phyloP scores from a whole-genome alignment of 2,329 filamentous ascomycete genomes.

The Fusarium succisae region DNA sequence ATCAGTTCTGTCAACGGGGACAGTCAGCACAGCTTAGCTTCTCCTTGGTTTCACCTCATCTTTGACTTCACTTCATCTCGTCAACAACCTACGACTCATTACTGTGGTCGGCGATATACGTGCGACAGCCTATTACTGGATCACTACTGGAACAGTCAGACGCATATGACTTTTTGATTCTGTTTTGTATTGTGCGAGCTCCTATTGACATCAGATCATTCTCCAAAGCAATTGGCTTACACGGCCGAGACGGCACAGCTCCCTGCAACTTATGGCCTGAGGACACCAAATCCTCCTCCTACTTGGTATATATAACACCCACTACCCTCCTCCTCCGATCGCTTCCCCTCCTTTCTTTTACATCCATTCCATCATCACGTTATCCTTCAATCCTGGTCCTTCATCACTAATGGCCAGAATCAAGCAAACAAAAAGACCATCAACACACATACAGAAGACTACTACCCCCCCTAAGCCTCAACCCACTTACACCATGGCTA shows the following conservation, averaged over 20 bases:
- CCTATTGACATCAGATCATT: background rate
- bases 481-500: slow-evolving; percentile 34
- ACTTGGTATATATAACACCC: slow-evolving; percentile 24
- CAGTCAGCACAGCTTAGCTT: background rate
- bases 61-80: background rate
- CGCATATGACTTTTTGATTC: fast-evolving
- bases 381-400: background rate
- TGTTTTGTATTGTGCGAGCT: fast-evolving
- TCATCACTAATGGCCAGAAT: background rate
- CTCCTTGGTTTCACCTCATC: background rate
- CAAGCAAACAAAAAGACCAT: background rate
- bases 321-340: background rate
- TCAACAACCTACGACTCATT: background rate
- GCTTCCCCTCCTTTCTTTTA: background rate
- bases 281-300: slow-evolving; percentile 18
- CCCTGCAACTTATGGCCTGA: slow-evolving; percentile 27
- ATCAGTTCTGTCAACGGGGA: background rate
- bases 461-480: background rate
- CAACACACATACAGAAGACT: background rate
- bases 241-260: background rate
- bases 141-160: fast-evolving
- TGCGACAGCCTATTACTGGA: fast-evolving
- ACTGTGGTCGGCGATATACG: fast-evolving
- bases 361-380: background rate
- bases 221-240: background rate